A percentile compares a stretch with the other conserved stretches of the same genome.
Conservation (phyloP, 2,329 filamentous ascomycete genomes). For the Atkinsonella hypoxylon region DNA sequence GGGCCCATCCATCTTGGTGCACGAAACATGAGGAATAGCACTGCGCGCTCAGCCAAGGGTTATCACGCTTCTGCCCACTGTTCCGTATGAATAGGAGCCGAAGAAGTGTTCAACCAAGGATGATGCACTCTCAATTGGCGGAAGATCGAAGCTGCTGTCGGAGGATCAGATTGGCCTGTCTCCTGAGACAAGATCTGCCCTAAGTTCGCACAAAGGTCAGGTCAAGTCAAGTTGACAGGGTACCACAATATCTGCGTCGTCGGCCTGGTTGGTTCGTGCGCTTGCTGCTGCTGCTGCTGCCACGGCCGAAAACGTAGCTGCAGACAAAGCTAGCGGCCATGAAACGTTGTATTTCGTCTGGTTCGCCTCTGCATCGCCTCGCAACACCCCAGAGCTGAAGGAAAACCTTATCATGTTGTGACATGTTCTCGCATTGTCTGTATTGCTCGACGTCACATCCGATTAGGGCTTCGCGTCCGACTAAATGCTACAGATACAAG, state of each 20-base stretch:
- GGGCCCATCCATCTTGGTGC: too few species aligned
- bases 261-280: too few species aligned
- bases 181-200: not conserved
- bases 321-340: slow-evolving; percentile 3
- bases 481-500: too few species aligned
- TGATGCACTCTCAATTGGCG: not conserved
- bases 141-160: not conserved
- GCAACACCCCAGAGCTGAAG: not conserved
- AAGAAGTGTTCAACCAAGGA: not conserved
- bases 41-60: too few species aligned
- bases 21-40: too few species aligned
- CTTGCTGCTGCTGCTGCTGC: too few species aligned
- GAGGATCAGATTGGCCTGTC: not conserved
- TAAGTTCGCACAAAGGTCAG: not conserved
- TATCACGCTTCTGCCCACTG: not conserved
- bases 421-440: not conserved
- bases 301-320: not conserved
- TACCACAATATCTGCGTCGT: too few species aligned
- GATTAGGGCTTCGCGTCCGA: not conserved
- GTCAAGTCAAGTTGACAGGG: too few species aligned
- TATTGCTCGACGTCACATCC: not conserved
- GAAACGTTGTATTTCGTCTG: slow-evolving; percentile 12
- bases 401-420: not conserved
- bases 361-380: slow-evolving; percentile 2
- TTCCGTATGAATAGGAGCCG: not conserved